Evolutionary conservation across 2,329 filamentous ascomycete genomes (phyloP).

Genomic region (Phialocephala sp.): DNA sequence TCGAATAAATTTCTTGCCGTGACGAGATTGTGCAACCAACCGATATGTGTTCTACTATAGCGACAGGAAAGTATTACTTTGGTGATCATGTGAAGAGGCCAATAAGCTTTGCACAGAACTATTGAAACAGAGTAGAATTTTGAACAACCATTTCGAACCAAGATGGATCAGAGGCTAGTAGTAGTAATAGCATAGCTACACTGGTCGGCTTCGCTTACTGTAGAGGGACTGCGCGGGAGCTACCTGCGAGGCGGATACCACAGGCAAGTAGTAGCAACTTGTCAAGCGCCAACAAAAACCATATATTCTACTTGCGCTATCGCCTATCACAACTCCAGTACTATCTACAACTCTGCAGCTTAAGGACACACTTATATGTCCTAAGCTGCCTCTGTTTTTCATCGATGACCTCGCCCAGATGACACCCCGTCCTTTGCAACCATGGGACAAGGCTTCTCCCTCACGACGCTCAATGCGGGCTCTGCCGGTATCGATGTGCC

Average conservation of each 20-base stretch:
- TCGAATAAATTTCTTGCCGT: neutral
- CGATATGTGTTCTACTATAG: neutral
- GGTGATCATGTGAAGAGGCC: no score
- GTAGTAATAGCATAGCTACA: neutral
- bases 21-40: neutral
- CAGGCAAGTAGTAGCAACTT: neutral
- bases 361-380: slow-evolving; percentile 32
- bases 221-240: neutral
- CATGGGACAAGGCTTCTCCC: slow-evolving; percentile 98
- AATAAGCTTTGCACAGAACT: neutral
- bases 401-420: slow-evolving; percentile 39
- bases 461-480: slow-evolving; percentile 88
- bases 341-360: slow-evolving; percentile 29
- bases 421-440: slow-evolving; percentile 37
- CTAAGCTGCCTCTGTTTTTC: slow-evolving; percentile 25
- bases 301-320: neutral
- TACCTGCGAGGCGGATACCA: slow-evolving; percentile 13
- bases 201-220: neutral
- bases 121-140: neutral
- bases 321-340: neutral
- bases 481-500: slow-evolving; percentile 92
- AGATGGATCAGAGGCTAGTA: neutral
- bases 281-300: neutral
- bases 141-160: neutral
- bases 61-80: no score